phyloP scores from a whole-genome alignment of 2,329 filamentous ascomycete genomes.

The Hymenoscyphus fraxineus region DNA sequence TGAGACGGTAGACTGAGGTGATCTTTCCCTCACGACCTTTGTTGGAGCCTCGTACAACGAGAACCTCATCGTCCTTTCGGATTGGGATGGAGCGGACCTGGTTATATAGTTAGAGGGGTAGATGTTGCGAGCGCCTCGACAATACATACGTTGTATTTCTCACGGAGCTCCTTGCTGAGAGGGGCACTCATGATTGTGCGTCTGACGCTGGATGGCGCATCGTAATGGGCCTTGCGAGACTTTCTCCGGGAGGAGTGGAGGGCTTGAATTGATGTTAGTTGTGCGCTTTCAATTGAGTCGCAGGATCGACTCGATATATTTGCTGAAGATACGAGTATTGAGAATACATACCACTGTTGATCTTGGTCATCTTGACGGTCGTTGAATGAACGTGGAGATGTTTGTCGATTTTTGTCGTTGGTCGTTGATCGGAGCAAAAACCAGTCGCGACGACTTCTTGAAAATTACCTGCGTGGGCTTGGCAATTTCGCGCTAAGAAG shows the following conservation, averaged over 20 bases:
- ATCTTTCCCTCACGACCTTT: constrained; percentile 99
- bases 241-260: constrained; percentile 88
- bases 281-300: constrained; percentile 11
- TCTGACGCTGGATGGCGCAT: constrained; percentile 88
- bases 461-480: constrained; percentile 3
- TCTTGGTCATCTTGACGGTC: constrained; percentile 64
- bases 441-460: constrained; percentile 47
- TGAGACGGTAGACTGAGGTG: constrained; percentile 95
- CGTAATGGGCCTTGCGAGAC: constrained; percentile 98
- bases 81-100: constrained; percentile 93
- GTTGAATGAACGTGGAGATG: constrained; percentile 26
- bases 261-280: constrained; percentile 39
- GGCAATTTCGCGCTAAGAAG: constrained; percentile 4
- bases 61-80: constrained; percentile 96
- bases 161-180: constrained; percentile 92
- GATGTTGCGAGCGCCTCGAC: not conserved
- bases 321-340: not conserved
- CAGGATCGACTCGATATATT: not conserved
- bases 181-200: constrained; percentile 96
- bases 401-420: constrained; percentile 22
- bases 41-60: constrained; percentile 85
- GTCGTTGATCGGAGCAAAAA: constrained; percentile 19
- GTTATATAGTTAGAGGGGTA: constrained; percentile 13
- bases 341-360: constrained; percentile 53
- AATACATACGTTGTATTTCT: constrained; percentile 93